Evolutionary conservation across 2,329 filamentous ascomycete genomes (phyloP).

Genomic region (Aspergillus phoenicis): DNA sequence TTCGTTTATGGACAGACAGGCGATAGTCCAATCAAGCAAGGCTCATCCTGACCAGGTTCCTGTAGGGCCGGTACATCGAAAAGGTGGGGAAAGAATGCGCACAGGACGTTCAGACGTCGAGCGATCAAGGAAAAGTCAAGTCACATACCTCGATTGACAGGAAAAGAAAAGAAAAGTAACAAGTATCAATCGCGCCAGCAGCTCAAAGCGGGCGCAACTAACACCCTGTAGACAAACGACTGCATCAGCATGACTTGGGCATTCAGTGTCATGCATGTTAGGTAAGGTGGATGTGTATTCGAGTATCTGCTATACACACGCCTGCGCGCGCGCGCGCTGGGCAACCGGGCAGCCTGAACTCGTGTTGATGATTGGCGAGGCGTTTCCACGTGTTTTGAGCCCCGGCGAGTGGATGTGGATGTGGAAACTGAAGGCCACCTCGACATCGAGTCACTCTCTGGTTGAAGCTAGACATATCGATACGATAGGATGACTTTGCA

Average conservation of each 20-base stretch:
- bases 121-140: background rate
- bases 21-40: background rate
- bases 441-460: background rate
- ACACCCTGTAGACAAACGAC: background rate
- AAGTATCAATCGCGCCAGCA: background rate
- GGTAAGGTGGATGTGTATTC: background rate
- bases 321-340: background rate
- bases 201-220: background rate
- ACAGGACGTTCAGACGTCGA: conserved; percentile 5
- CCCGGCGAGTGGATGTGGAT: background rate
- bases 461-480: background rate
- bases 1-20: background rate
- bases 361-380: conserved; percentile 9
- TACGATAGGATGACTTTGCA: background rate
- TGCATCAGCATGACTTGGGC: background rate
- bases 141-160: background rate
- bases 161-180: background rate
- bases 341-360: conserved; percentile 5
- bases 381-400: conserved; percentile 7
- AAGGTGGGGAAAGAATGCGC: conserved; percentile 10
- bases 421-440: background rate
- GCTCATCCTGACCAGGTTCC: conserved; percentile 1
- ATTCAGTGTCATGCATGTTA: background rate
- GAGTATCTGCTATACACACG: background rate
- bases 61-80: conserved; percentile 2